phyloP scores from a whole-genome alignment of 169 alveolate genomes.

The Cryptosporidium sp. region DNA sequence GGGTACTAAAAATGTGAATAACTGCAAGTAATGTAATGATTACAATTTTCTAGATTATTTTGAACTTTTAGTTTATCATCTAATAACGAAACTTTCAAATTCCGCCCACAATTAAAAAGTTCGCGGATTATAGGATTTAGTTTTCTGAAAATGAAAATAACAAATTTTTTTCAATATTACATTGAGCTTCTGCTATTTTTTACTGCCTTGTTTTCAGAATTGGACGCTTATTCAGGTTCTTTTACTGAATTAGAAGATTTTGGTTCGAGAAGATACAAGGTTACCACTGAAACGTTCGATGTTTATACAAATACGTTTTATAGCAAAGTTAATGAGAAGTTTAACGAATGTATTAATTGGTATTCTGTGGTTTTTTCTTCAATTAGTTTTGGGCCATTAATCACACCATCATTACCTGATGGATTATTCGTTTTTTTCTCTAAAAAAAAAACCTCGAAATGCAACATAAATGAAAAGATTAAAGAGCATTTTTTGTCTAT shows the following conservation, averaged over 20 bases:
- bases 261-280: not conserved
- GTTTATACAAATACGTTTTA: not conserved
- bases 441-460: not conserved
- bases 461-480: not conserved
- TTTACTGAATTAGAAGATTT: not conserved
- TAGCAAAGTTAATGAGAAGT: not conserved
- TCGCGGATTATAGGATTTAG: slow-evolving; percentile 10
- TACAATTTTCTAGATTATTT: too few species aligned
- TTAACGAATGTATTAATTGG: slow-evolving; percentile 18
- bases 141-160: slow-evolving; percentile 6
- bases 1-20: not conserved
- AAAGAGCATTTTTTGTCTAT: not conserved
- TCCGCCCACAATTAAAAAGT: not conserved
- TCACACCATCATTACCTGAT: slow-evolving; percentile 27
- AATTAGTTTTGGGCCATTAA: not conserved
- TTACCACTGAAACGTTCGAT: not conserved
- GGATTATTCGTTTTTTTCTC: slow-evolving; percentile 27
- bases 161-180: not conserved
- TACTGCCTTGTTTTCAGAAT: not conserved
- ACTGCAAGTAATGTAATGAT: not conserved
- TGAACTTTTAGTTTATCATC: not conserved
- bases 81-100: not conserved
- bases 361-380: slow-evolving; percentile 25
- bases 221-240: not conserved
- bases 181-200: not conserved